phyloP scores from a whole-genome alignment of 179 eudicot species.

The Carnegiea gigantea region DNA sequence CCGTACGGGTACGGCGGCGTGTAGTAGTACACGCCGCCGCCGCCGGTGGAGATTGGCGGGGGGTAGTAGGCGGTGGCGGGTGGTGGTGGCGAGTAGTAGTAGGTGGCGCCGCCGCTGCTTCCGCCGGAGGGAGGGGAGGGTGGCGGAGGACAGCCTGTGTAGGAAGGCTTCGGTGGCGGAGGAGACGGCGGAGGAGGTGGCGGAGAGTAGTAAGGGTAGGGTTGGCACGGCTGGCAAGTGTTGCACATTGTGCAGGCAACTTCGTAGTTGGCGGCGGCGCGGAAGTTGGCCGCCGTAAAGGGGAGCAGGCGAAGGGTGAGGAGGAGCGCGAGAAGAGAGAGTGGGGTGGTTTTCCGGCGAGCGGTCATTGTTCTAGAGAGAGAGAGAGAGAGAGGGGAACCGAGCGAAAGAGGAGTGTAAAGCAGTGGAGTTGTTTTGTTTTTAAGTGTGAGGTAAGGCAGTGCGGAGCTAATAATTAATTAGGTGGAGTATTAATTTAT shows the following conservation, averaged over 20 bases:
- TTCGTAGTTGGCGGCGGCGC: constrained; percentile 60
- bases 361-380: constrained; percentile 5
- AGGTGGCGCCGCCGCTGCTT: constrained; percentile 24
- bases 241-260: constrained; percentile 80
- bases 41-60: constrained; percentile 26
- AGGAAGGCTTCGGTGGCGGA: constrained; percentile 40
- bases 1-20: constrained; percentile 34
- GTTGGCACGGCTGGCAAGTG: constrained; percentile 67
- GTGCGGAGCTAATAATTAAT: neutral
- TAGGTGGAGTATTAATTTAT: no score
- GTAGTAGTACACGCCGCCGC: constrained; percentile 28
- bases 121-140: constrained; percentile 38
- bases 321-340: neutral
- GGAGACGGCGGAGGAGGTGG: constrained; percentile 44
- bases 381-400: constrained; percentile 1
- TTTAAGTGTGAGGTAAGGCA: neutral
- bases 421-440: neutral
- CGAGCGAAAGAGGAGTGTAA: neutral
- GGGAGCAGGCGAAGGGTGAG: constrained; percentile 9
- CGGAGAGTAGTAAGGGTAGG: constrained; percentile 21
- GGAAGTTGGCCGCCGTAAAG: constrained; percentile 28
- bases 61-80: constrained; percentile 29
- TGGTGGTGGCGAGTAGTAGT: constrained; percentile 49
- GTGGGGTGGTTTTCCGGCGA: neutral
- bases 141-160: constrained; percentile 23